Evolutionary conservation across 164 flowering plant genomes (phyloP).

Genomic region (Litsea cubeba): DNA sequence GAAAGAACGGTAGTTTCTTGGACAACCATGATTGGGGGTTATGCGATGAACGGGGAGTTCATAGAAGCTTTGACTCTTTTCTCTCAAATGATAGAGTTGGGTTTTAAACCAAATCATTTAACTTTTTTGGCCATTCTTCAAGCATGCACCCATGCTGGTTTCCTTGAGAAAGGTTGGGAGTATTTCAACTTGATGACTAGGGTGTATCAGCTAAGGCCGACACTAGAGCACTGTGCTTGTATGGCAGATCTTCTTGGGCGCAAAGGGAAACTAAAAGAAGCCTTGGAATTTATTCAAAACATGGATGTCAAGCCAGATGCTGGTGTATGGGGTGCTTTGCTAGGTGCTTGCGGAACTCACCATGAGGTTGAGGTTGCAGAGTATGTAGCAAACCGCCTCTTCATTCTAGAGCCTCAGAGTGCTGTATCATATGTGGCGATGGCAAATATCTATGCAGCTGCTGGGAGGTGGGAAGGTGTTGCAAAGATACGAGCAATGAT

Average conservation of each 20-base stretch:
- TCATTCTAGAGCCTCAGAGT: slow-evolving; percentile 37
- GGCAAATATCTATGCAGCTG: no score
- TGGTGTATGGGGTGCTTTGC: no score
- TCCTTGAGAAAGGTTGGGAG: slow-evolving; percentile 28
- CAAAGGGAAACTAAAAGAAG: slow-evolving; percentile 48
- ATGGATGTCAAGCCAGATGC: slow-evolving; percentile 43
- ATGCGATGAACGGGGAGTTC: slow-evolving; percentile 48
- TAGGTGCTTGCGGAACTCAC: slow-evolving; percentile 39
- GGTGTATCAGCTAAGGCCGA: slow-evolving; percentile 33
- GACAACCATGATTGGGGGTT: slow-evolving; percentile 61
- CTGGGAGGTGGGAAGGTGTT: no score
- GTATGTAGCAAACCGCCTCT: slow-evolving; percentile 35
- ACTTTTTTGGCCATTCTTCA: no score
- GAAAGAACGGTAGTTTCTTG: slow-evolving; percentile 51
- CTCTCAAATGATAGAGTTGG: no score
- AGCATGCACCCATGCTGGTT: no score
- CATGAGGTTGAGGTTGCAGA: slow-evolving; percentile 38
- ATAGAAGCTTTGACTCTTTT: slow-evolving; percentile 31
- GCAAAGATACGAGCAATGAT: no score
- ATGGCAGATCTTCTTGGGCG: slow-evolving; percentile 33
- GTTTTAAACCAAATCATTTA: no score
- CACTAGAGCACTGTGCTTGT: slow-evolving; percentile 44
- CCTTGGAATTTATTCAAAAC: slow-evolving; percentile 35
- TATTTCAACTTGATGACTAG: slow-evolving; percentile 40
- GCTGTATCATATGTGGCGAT: slow-evolving; percentile 24